Evolutionary conservation across 352 stramenopile species (phyloP), one percentile per base, ranked within the genome.

Genomic region (Globisporangium viniferum): DNA sequence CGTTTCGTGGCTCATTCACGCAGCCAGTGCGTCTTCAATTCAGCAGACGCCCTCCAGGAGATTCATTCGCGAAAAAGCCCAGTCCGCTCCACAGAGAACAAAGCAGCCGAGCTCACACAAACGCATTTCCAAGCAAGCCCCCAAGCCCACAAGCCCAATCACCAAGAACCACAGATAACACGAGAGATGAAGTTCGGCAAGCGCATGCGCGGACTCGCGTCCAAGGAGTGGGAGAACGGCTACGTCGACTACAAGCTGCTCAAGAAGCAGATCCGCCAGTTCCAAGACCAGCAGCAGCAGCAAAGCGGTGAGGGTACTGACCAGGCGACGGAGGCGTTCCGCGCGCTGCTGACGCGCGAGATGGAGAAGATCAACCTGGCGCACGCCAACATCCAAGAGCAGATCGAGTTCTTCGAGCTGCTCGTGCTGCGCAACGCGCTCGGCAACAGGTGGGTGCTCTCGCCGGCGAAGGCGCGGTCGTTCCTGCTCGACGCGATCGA

Each of bases 191-290:
- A 94, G 78, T 94, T 94, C 57, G 86, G 86, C 75, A 94, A 94
- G 69, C 86, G 86, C 57, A 86, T 92, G 73, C 86, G 86, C 27
- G 84, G 77, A 44, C 77, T 94, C 39, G 79, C 77, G 58, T 79
- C 77, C 31, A 73, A 77, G 20, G 74, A 83, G 22, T 94, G 86
- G 86, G 76, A 74, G 15, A 46, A 60, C 64, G 81, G 86, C 73
- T 94, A 92, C 73, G 82, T 94, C 14, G 82, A 94, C 76, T 94
- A 94, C 81, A 94, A 94, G 71, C 73, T 75, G 31, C 76, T 94
- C 41, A 94, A 94, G 73, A 76, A 77, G 33, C 74, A 82, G 33
- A 84, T 94, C 69, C 89, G 86, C 58, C 60, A 68, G 6, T 62
- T 81, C 9, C 67, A 66, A 18, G 57, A 68, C 9, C 2, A 55